Conservation (phyloP, 768 basidiomycete species). For the Suillus sp. region DNA sequence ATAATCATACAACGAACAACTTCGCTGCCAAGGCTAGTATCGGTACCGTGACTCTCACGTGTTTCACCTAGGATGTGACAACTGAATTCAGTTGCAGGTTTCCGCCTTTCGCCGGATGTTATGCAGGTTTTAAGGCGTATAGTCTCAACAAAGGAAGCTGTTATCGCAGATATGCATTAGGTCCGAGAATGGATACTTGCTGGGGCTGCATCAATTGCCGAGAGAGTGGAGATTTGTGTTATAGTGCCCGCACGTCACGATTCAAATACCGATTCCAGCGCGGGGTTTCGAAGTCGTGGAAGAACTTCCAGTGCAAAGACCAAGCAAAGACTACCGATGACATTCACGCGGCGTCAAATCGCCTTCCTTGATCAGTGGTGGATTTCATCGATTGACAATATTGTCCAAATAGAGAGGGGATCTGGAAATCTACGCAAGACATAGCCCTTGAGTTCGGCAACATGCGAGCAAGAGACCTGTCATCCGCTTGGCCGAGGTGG, state of each 20-base stretch:
- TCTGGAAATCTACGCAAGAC: background rate
- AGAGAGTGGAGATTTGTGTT: background rate
- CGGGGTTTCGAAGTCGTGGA: slow-evolving; percentile 8
- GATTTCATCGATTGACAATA: background rate
- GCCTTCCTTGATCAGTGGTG: background rate
- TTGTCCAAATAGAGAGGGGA: background rate
- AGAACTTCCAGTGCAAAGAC: background rate
- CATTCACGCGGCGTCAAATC: background rate
- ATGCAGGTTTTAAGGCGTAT: background rate
- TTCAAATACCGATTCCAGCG: slow-evolving; percentile 5
- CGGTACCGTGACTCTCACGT: background rate
- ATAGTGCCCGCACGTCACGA: background rate
- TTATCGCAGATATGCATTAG: background rate
- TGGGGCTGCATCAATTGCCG: background rate
- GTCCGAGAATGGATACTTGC: background rate
- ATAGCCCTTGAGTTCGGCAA: background rate
- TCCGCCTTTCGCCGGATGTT: background rate
- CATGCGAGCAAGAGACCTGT: background rate
- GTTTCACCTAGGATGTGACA: background rate
- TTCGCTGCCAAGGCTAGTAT: background rate
- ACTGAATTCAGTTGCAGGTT: background rate
- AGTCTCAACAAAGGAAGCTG: background rate
- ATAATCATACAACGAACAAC: background rate
- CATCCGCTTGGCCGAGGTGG: background rate
- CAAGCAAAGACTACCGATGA: slow-evolving; percentile 1